Evolutionary conservation across 1,284 basidiomycete species (phyloP), one percentile per base, ranked within the genome.

Genomic region (Cutaneotrichosporon spelunceum): DNA sequence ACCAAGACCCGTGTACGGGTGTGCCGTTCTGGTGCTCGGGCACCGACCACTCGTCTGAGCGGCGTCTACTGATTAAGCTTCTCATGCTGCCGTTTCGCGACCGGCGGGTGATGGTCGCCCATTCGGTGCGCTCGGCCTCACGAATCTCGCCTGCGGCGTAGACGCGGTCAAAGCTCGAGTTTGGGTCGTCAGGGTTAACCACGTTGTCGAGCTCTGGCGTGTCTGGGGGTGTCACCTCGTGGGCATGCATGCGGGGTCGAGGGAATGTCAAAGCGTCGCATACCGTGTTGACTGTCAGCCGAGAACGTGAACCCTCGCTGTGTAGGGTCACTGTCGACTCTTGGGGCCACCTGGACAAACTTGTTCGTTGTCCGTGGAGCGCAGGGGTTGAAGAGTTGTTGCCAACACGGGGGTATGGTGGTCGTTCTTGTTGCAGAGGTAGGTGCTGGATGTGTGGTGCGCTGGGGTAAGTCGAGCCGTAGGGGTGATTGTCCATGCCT

Each of bases 241-340:
- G 72, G 26, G 75, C 68, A 26, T 70, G 65, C 52, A 78, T 65
- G 13, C 68, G 62, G 1, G 76, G 76, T 24, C 68, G 65, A 19
- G 76, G 75, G 45, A 75, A 64, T 21, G 74, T 68, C 45, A 75
- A 64, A 56, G 71, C 66, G 54, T 76, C 76, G 62, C 76, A 75
- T 62, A 73, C 61, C 10, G 72, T 72, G 24, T 49, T 59, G 13
- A 66, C 64, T 5, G 64, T 57, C 3, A 66, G 34, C 4, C 64
- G 48, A 1, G 64, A 66, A 8, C 48, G 52, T 16, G 64, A 66
- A 9, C 64, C 64, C 33, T 66, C 64, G 36, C 61, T 63, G 57
- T 63, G 56, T n/a, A 66, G 54, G 7, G 61, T 59, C 21, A 63
- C 26, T 0, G 56, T 34, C 10, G 64, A 66, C 59, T 71, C 71